These are phyloP conservation scores for Vitis vinifera DNA, from an alignment of 164 flowering plant genomes.

Conservation along the genomic window ASM3070453v1 NC_081823.1:6432001-6432500, in stretches of 20 bases:
- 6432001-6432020: not conserved
- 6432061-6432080: conserved; percentile 59
- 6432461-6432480: too few relatives aligned
- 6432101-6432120: conserved; percentile 56
- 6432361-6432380: too few relatives aligned
- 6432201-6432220: conserved; percentile 71
- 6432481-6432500: too few relatives aligned
- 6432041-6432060: not conserved
- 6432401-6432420: too few relatives aligned
- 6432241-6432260: not conserved
- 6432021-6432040: not conserved
- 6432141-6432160: conserved; percentile 83
- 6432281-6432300: not conserved
- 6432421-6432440: too few relatives aligned
- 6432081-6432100: conserved; percentile 25
- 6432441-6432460: too few relatives aligned
- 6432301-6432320: not conserved
- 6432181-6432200: conserved; percentile 83
- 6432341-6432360: too few relatives aligned
- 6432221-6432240: conserved; percentile 38
- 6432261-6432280: not conserved
- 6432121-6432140: conserved; percentile 71
- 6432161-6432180: conserved; percentile 79
- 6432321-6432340: not conserved
- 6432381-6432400: too few relatives aligned